These are phyloP conservation scores for Cercospora berteroae DNA, from an alignment of 2,329 filamentous ascomycete species.

Conservation along the genomic window DNA sequence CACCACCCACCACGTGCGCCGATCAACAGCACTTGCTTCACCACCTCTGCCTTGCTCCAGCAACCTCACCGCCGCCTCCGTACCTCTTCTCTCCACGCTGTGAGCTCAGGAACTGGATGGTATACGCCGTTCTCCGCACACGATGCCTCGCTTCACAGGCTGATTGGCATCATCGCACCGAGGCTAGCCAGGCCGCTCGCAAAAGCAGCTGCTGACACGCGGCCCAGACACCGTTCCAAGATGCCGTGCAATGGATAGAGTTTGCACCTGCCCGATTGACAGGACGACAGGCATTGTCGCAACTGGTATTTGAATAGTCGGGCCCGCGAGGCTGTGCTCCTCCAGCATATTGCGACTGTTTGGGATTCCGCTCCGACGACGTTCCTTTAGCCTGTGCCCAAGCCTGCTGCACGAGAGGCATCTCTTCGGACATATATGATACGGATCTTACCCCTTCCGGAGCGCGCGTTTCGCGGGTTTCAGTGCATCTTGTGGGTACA, in stretches of 20 bases:
- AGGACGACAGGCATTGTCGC: conserved; percentile 4
- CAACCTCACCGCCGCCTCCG: not conserved
- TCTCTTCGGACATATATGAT: not conserved
- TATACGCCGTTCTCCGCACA: not conserved
- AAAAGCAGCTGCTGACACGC: not conserved
- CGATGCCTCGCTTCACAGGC: not conserved
- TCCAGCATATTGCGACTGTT: not conserved
- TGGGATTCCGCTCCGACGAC: not conserved
- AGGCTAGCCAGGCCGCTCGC: not conserved
- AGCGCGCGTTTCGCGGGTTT: not conserved
- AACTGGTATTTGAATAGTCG: not conserved
- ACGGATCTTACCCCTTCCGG: not conserved
- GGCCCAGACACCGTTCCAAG: conserved; percentile 1
- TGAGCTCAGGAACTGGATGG: not conserved
- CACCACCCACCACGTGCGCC: not conserved
- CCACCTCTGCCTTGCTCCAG: not conserved
- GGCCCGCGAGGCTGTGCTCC: not conserved
- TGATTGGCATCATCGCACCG: not conserved
- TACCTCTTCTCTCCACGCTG: not conserved
- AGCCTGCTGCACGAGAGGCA: not conserved
- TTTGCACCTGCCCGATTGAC: conserved; percentile 12
- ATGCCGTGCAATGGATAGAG: not conserved
- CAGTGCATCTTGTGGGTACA: not conserved
- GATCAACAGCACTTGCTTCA: not conserved
- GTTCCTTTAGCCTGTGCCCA: not conserved